These are phyloP conservation scores for Coleophoma cylindrospora DNA, from an alignment of 2,329 filamentous ascomycete genomes.

Conservation along the genomic window DNA sequence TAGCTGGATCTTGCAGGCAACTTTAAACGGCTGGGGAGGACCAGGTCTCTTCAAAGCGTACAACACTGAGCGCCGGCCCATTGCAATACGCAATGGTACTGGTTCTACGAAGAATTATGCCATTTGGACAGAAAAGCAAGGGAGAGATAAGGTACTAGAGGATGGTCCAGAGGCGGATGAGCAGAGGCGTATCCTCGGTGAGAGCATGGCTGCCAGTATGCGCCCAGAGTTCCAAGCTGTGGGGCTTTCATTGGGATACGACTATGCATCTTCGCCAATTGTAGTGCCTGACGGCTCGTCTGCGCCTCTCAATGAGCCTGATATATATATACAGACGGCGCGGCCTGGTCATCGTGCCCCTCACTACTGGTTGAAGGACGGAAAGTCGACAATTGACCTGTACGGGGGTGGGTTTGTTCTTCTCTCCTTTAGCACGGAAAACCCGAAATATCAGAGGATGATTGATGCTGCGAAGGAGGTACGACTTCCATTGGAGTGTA, in stretches of 20 bases:
- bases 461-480: no score
- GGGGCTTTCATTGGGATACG: not conserved
- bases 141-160: not conserved
- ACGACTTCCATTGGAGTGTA: no score
- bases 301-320: no score
- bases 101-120: not conserved
- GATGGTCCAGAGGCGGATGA: not conserved
- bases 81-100: not conserved
- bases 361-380: no score
- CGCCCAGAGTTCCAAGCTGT: not conserved
- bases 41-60: conserved; percentile 17
- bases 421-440: no score
- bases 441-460: no score
- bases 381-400: no score
- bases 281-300: no score
- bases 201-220: not conserved
- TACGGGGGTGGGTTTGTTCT: no score
- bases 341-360: no score
- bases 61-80: conserved; percentile 16
- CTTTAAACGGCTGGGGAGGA: conserved; percentile 9
- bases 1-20: conserved; percentile 25
- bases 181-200: not conserved
- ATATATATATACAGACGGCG: no score
- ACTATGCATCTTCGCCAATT: not conserved
- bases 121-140: not conserved